Percentiles rank a stretch among this genome's conserved stretches.
Conservation (phyloP, 768 basidiomycete genomes). For the Serendipita sp. region DNA sequence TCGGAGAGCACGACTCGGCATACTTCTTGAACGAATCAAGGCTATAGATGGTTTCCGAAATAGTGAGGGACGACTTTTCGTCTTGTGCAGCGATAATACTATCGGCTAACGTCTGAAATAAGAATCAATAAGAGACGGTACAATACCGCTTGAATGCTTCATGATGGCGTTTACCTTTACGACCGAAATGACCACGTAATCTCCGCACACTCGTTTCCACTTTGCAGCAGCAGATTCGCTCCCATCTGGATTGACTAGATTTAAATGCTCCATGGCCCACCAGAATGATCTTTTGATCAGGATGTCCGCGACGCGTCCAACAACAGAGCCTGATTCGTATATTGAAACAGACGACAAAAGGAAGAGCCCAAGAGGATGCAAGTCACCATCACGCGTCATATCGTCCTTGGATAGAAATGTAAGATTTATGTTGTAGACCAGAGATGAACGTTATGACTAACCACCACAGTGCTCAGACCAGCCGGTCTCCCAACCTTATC, state of each 20-base stretch:
- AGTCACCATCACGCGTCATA: constrained; percentile 28
- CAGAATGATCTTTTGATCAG: constrained; percentile 65
- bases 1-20: constrained; percentile 24
- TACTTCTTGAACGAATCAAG: constrained; percentile 40
- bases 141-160: background rate
- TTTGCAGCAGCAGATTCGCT: constrained; percentile 27
- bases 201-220: constrained; percentile 47
- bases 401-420: constrained; percentile 51
- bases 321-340: constrained; percentile 51
- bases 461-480: constrained; percentile 53
- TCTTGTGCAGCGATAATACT: constrained; percentile 32
- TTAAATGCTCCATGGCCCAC: constrained; percentile 77
- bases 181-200: constrained; percentile 51
- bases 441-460: constrained; percentile 27
- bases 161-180: constrained; percentile 30
- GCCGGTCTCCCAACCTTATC: constrained; percentile 64
- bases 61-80: constrained; percentile 26
- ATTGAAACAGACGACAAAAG: constrained; percentile 40
- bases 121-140: background rate
- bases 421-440: constrained; percentile 17
- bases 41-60: constrained; percentile 47
- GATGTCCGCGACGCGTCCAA: constrained; percentile 50
- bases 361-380: constrained; percentile 41
- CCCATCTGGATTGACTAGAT: constrained; percentile 34
- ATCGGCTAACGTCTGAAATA: constrained; percentile 35